Percentiles rank a stretch among this genome's conserved stretches.
These are phyloP conservation scores for Vigna reflexopilosa DNA, from an alignment of 306 rosid species.

Conservation along the genomic window DNA sequence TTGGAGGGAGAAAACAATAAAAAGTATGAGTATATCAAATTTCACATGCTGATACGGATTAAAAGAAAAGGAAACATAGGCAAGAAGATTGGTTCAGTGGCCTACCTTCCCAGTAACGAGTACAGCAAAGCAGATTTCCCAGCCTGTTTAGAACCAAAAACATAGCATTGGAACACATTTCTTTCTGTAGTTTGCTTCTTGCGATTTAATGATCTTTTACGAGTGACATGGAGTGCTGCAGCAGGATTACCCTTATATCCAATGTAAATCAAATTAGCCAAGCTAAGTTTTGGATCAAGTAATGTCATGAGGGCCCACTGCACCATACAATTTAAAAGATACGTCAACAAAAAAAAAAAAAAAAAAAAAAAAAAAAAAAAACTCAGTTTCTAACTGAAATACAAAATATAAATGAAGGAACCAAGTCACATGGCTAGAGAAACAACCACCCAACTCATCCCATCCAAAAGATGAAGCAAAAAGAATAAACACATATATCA, in stretches of 20 bases:
- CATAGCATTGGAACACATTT: conserved; percentile 85
- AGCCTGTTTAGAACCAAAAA: conserved; percentile 83
- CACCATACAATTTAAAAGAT: conserved; percentile 43
- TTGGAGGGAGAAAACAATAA: conserved; percentile 36
- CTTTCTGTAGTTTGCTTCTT: conserved; percentile 76
- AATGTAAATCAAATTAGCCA: conserved; percentile 84
- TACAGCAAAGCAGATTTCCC: conserved; percentile 84
- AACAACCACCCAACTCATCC: neutral
- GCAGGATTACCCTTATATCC: conserved; percentile 79
- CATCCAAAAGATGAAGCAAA: conserved; percentile 15
- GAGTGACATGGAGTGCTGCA: conserved; percentile 66
- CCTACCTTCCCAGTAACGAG: conserved; percentile 82
- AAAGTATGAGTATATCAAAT: conserved; percentile 30
- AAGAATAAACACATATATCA: too few species aligned
- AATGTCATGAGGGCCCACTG: conserved; percentile 95
- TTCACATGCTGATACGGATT: conserved; percentile 3
- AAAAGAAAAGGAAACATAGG: conserved; percentile 34
- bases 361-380: neutral
- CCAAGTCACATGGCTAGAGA: neutral
- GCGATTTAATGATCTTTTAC: conserved; percentile 68
- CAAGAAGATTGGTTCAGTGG: conserved; percentile 38
- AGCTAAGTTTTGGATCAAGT: conserved; percentile 67
- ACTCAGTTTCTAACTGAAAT: conserved; percentile 29
- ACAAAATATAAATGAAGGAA: neutral
- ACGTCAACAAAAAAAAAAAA: conserved; percentile 27